These are phyloP conservation scores for Melampsora americana DNA, from an alignment of 1,284 basidiomycete species.

Conservation along the genomic window DNA sequence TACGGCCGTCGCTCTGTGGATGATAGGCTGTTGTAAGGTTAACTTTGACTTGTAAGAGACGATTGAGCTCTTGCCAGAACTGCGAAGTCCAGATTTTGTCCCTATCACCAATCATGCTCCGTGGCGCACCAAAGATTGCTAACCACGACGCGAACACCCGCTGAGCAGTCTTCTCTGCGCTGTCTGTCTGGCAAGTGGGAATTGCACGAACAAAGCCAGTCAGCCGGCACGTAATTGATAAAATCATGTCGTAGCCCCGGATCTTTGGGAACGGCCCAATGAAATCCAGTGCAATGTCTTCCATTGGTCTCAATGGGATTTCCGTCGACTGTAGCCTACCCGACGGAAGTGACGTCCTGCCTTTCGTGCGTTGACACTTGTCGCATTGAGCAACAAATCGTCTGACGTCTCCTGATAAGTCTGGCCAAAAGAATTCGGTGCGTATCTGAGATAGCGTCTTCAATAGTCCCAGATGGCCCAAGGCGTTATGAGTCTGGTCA, in stretches of 20 bases:
- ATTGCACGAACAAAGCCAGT: background rate
- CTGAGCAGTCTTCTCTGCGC: background rate
- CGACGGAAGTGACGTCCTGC: background rate
- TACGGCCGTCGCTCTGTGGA: conserved; percentile 47
- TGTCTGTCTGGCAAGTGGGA: background rate
- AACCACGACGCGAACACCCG: background rate
- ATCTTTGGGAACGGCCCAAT: background rate
- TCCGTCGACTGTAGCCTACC: background rate
- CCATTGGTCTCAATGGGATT: background rate
- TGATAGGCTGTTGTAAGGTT: conserved; percentile 4
- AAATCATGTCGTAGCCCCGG: background rate
- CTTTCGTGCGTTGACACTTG: background rate
- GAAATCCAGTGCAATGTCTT: background rate
- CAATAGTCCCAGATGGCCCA: conserved; percentile 1
- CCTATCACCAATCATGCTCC: background rate
- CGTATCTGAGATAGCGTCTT: background rate
- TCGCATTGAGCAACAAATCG: background rate
- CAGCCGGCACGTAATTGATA: background rate
- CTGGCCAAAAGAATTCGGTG: background rate
- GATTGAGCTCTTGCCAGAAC: conserved; percentile 50
- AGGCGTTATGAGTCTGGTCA: background rate
- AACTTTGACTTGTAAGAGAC: conserved; percentile 44
- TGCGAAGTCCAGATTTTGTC: conserved; percentile 45
- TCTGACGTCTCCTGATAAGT: background rate
- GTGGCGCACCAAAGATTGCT: background rate